Evolutionary conservation across 257 asterid genomes (phyloP).

Genomic region (Paraleonurus japonicus): DNA sequence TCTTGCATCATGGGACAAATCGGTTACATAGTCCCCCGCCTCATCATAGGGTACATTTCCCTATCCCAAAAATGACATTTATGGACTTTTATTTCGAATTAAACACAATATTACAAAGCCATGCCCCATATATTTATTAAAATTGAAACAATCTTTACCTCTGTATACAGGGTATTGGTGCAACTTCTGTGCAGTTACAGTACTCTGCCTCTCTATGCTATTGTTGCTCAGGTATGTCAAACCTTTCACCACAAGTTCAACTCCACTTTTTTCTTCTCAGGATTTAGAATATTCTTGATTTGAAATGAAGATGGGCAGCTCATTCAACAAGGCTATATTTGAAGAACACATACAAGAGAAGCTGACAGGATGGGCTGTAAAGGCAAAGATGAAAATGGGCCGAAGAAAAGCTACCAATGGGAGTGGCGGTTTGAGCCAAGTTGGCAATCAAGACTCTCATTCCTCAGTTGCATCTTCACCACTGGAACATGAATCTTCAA

Average conservation of each 20-base stretch:
- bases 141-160: not conserved
- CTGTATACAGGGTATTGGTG: conserved; percentile 46
- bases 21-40: conserved; percentile 56
- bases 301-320: conserved; percentile 62
- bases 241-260: not conserved
- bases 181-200: conserved; percentile 79
- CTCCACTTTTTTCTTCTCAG: not conserved
- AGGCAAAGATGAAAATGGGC: conserved; percentile 47
- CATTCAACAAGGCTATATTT: conserved; percentile 62
- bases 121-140: not conserved
- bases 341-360: conserved; percentile 58
- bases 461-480: too few species aligned
- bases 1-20: conserved; percentile 76
- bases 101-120: not conserved
- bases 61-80: not conserved
- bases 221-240: conserved; percentile 53
- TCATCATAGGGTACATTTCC: conserved; percentile 54
- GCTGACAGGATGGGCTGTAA: conserved; percentile 56
- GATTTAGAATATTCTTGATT: not conserved
- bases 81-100: too few species aligned
- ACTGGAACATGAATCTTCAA: not conserved
- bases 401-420: conserved; percentile 7
- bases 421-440: conserved; percentile 8
- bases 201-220: conserved; percentile 60
- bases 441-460: conserved; percentile 24